Evolutionary conservation across 116 monocot genomes (phyloP).

Genomic region (Trichopus zeylanicus): DNA sequence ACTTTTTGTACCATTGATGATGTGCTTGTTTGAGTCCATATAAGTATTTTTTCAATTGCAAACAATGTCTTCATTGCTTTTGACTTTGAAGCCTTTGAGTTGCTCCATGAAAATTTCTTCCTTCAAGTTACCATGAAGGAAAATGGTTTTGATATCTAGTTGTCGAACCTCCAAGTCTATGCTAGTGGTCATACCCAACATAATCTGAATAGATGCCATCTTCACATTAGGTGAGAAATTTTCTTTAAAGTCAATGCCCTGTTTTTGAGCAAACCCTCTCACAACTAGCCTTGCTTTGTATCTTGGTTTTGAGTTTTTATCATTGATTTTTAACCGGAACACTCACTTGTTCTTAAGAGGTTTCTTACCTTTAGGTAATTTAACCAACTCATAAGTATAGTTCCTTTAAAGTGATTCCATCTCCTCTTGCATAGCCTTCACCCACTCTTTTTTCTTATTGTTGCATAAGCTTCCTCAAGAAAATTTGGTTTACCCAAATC

Average conservation of each 20-base stretch:
- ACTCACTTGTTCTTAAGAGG: conserved; percentile 1
- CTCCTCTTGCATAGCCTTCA: conserved; percentile 4
- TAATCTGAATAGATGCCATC: too few species aligned
- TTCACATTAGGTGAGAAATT: too few species aligned
- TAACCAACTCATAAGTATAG: neutral
- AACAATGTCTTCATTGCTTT: conserved; percentile 1
- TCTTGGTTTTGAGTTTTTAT: neutral
- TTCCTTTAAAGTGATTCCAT: conserved; percentile 4
- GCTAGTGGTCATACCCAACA: too few species aligned
- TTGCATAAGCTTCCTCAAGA: neutral
- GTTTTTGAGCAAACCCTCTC: neutral
- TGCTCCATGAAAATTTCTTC: conserved; percentile 3
- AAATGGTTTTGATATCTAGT: too few species aligned
- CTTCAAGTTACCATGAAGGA: too few species aligned
- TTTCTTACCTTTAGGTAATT: neutral
- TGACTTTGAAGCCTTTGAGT: neutral
- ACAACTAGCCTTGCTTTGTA: conserved; percentile 4
- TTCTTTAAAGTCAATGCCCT: too few species aligned
- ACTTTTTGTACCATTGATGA: conserved; percentile 3
- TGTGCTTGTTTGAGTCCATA: conserved; percentile 2
- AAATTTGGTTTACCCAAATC: neutral
- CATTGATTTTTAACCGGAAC: neutral
- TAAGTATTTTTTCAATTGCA: conserved; percentile 6
- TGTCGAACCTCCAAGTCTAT: too few species aligned
- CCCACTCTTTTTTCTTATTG: neutral